Evolutionary conservation across 805 yeast species (phyloP), one percentile per base, ranked within the genome.

Genomic region (Schwanniomyces yamadae): DNA sequence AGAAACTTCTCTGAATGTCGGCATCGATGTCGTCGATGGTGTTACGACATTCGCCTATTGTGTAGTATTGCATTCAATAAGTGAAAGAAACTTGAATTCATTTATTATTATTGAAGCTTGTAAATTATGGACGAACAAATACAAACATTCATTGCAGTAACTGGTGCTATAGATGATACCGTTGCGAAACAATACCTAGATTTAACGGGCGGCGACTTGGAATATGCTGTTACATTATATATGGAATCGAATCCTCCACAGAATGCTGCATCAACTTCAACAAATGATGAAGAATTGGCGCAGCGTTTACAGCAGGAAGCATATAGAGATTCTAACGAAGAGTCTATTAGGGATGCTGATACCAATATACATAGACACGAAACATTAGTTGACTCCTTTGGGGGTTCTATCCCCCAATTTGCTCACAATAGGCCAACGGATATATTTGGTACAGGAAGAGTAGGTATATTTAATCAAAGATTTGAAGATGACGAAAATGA

Each of bases 301-400:
- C 71, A 75, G 39, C 60, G 77, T 40, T 56, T 84, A 32, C 91
- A 83, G 47, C 69, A 71, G 35, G 85, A 84, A 45, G 78, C 82
- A 16, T 82, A 81, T 44, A 63, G 56, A 24, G 60, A 57, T 8
- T 57, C 52, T 9, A 21, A 20, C 7, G 49, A 45, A 21, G 45
- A 48, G 8, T 69, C 65, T 3, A 15, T 20, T 21, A 48, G 69
- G 47, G 74, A 70, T 20, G 84, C 89, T 0, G 77, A 96, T 44
- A 79, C 88, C 20, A 90, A 90, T 24, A 82, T 86, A 32, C 82
- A 78, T 51, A 70, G 78, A 5, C 87, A 82, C 42, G 97, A 89
- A 49, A 83, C 91, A 2, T 63, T 86, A 37, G 78, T 85, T 2
- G 87, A 78, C 41, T 41, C 54, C 4, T 56, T 55, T 32, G 48